Conservation (phyloP, 768 basidiomycete species). For the Tremella yokohamensis region DNA sequence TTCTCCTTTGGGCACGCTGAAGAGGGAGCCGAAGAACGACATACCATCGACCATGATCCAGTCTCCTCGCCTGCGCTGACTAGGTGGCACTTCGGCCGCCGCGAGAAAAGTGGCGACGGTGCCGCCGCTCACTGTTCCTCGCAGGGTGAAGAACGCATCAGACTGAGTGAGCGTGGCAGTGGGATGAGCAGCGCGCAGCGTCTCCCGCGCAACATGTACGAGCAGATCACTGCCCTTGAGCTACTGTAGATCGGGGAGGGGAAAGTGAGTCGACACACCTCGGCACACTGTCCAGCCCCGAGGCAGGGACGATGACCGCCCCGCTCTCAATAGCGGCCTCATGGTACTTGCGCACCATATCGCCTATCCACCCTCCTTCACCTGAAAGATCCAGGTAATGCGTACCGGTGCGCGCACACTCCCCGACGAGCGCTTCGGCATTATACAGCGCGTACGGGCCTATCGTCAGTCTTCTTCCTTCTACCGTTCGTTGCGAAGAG, state of each 20-base stretch:
- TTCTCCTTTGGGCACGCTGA: no score
- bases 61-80: not conserved
- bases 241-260: not conserved
- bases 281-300: slow-evolving; percentile 58
- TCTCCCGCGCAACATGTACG: not conserved
- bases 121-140: not conserved
- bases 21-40: no score
- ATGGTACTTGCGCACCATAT: slow-evolving; percentile 59
- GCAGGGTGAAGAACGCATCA: not conserved
- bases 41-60: no score
- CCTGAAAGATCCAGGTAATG: slow-evolving; percentile 80
- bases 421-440: slow-evolving; percentile 40
- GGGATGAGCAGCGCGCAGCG: not conserved
- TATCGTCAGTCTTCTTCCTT: slow-evolving; percentile 1
- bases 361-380: slow-evolving; percentile 32
- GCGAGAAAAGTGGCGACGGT: slow-evolving; percentile 1
- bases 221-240: not conserved
- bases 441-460: slow-evolving; percentile 45
- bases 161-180: not conserved
- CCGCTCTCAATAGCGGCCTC: slow-evolving; percentile 66
- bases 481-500: not conserved
- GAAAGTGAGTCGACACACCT: slow-evolving; percentile 26
- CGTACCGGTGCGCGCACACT: slow-evolving; percentile 68
- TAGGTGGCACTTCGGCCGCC: not conserved
- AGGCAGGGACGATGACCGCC: slow-evolving; percentile 73